Base-by-base conservation (phyloP, 108 stramenopile species). In the Aurantiochytrium sp. region DNA sequence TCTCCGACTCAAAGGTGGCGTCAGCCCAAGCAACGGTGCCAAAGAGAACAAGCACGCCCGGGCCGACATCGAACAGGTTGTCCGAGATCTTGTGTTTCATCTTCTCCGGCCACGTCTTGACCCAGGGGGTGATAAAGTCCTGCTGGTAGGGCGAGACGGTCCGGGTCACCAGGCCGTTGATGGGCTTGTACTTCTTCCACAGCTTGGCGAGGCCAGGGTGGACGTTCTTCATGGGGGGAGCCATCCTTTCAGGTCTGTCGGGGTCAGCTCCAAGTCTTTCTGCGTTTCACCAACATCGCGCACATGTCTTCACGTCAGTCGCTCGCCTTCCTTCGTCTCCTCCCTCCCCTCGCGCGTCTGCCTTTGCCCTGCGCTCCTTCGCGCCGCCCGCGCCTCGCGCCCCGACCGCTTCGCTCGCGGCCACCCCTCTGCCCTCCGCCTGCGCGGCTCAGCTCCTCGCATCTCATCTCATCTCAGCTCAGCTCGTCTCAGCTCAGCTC, bases 71-170 rank as follows among this genome's bases (percentile, higher is more conserved):
- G 49, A 47, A 23, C 16, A 83, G 44, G 76, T 83, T 83, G 76
- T 83, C 76, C 45, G 45, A n/a, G 49, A 83, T 25, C 76, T 83
- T 83, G 76, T 83, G 76, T 28, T 83, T 83, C 49, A 83, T 53
- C 76, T 83, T 83, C 76, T 83, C 76, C 76, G 76, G 76, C 76
- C 76, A 83, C 49, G 45, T 47, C 76, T 83, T 83, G 49, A 83
- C 49, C 76, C 76, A 83, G 43, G 76, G 76, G 76, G 76, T 53
- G 49, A 83, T 53, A 83, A 83, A 83, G 76, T 83, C 76, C 76
- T 83, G 76, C 51, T 53, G 12, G 76, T 83, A 83, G n/a, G 76
- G 76, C 3, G 76, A 83, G 19, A 83, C 76, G 49, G 76, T 83
- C 49, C 76, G 12, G 10, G 49, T 83, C 45, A 83, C 76, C 0